These are phyloP conservation scores for Purshia tridentata DNA, from an alignment of 306 rosid species.

Conservation along the genomic window DNA sequence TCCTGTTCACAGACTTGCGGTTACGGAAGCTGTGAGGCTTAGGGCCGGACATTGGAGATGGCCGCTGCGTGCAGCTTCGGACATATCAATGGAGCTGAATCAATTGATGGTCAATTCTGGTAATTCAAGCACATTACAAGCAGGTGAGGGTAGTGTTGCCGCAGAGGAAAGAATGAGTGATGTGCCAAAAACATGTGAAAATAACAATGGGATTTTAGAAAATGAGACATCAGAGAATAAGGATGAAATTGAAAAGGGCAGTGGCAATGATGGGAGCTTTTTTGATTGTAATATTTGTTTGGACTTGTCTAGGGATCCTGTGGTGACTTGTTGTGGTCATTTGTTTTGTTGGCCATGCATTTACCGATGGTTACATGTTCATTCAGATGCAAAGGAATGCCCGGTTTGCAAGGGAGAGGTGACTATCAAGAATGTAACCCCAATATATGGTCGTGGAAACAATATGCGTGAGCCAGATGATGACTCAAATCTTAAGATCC, in stretches of 20 bases:
- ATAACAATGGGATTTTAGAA: slow-evolving; percentile 49
- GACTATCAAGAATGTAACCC: slow-evolving; percentile 60
- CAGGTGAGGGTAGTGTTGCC: slow-evolving; percentile 88
- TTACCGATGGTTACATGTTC: slow-evolving; percentile 79
- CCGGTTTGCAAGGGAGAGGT: slow-evolving; percentile 99
- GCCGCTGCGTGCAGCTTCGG: slow-evolving; percentile 41
- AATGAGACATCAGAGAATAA: slow-evolving; percentile 56
- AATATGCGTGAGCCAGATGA: slow-evolving; percentile 52
- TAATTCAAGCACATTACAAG: slow-evolving; percentile 52
- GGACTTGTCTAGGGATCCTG: slow-evolving; percentile 86
- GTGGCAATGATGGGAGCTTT: slow-evolving; percentile 72
- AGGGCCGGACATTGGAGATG: slow-evolving; percentile 67
- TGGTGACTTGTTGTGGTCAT: slow-evolving; percentile 97
- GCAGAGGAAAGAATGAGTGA: slow-evolving; percentile 64
- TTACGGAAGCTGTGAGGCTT: slow-evolving; percentile 52
- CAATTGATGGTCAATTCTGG: slow-evolving; percentile 64
- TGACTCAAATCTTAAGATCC: slow-evolving; percentile 65
- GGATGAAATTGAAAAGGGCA: slow-evolving; percentile 64
- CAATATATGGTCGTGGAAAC: slow-evolving; percentile 85
- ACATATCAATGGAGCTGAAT: slow-evolving; percentile 57
- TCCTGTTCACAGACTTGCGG: slow-evolving; percentile 50
- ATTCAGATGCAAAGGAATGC: slow-evolving; percentile 88
- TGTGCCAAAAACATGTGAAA: slow-evolving; percentile 67
- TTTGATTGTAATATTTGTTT: slow-evolving; percentile 95
- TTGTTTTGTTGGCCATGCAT: slow-evolving; percentile 93